Evolutionary conservation across 768 basidiomycete species (phyloP), one percentile per base, ranked within the genome.

Genomic region (Leccinum broughii): DNA sequence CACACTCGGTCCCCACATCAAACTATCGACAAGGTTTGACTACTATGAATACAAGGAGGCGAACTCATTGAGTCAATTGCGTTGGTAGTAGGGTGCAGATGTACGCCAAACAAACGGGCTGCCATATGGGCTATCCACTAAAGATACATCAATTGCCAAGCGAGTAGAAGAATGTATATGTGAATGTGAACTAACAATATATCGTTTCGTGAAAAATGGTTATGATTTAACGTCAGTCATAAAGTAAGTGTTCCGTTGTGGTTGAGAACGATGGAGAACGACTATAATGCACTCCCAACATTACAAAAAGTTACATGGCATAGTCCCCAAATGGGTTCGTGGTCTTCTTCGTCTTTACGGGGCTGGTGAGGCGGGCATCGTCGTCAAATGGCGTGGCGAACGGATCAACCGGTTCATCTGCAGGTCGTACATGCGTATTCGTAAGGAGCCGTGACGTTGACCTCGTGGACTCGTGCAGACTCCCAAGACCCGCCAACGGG

Each of bases 331-430:
- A 86, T 2, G 86, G 84, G 71, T 87, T 86, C 57, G 81, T 81
- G 62, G 77, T 76, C 65, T 80, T 82, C 76, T 80, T 81, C 61
- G 73, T 68, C 64, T 66, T 70, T 3, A 63, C 58, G 14, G 75
- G 68, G 39, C 64, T 63, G 52, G 64, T 68, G 37, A 77, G 71
- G 35, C 66, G 66, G 58, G 83, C 78, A 69, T 89, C 88, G 68
- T 90, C 89, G 71, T 92, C 90, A 72, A 92, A 92, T 8, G 90
- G 90, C 54, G 89, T 90, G 59, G 83, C 81, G 68, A 92, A 92
- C 55, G 90, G 90, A 68, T 84, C 71, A 51, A 68, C 62, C 51
- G 61, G 32, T 14, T 60, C 66, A 54, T 61, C 59, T 54, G 80
- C 75, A 63, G 77, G 71, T 61, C 77, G 76, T 20, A 78, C 76